phyloP scores from a whole-genome alignment of 768 basidiomycete species.

The Amanita subjunquillea region DNA sequence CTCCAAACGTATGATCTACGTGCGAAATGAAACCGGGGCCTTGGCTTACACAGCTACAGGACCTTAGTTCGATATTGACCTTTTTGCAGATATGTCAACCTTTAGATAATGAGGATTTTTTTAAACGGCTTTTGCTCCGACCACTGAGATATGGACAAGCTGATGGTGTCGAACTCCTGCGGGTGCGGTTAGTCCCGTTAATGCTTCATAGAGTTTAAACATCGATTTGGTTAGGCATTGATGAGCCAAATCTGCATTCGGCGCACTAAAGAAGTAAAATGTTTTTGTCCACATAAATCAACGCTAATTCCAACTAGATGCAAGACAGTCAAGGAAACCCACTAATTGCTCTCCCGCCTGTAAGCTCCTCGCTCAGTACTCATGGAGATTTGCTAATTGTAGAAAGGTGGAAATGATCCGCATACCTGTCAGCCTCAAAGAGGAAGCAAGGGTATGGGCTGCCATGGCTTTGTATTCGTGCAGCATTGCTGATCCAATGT shows the following conservation, averaged over 20 bases:
- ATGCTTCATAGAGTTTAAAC: not conserved
- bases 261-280: conserved; percentile 65
- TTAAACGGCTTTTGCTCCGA: conserved; percentile 67
- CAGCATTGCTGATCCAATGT: not conserved
- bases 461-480: not conserved
- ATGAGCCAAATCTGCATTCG: conserved; percentile 76
- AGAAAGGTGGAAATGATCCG: conserved; percentile 67
- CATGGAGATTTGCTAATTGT: not conserved
- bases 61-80: conserved; percentile 77
- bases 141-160: conserved; percentile 66
- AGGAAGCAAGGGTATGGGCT: conserved; percentile 50
- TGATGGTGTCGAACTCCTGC: conserved; percentile 57
- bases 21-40: not conserved
- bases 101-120: conserved; percentile 75
- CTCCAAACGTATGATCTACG: conserved; percentile 41
- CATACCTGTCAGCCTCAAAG: conserved; percentile 55
- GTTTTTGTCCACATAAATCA: not conserved
- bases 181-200: conserved; percentile 31
- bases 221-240: conserved; percentile 36
- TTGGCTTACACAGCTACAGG: conserved; percentile 29
- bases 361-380: conserved; percentile 13
- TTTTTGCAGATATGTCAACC: conserved; percentile 84
- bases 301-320: conserved; percentile 41
- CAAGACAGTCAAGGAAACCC: conserved; percentile 68
- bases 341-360: conserved; percentile 69